phyloP scores from a whole-genome alignment of 2,329 filamentous ascomycete genomes.

The Chaetothyriales sp. region DNA sequence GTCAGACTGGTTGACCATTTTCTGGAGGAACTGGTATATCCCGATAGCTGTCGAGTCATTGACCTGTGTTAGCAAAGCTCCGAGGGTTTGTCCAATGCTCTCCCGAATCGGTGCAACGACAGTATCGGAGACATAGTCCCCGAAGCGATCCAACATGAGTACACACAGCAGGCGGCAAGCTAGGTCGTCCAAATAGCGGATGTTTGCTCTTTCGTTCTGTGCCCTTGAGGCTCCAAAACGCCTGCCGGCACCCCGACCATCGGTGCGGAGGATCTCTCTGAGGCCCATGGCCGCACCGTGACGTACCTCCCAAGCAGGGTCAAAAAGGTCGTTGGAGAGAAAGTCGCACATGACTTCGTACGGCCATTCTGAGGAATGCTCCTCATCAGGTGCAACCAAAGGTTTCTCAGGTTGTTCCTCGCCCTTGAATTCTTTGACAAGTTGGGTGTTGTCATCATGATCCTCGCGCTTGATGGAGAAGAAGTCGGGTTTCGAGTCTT shows the following conservation, averaged over 20 bases:
- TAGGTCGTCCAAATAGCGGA: conserved; percentile 80
- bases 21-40: conserved; percentile 70
- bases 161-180: conserved; percentile 91
- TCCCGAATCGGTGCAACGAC: conserved; percentile 93
- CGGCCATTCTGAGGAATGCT: conserved; percentile 77
- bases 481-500: conserved; percentile 58
- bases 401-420: conserved; percentile 67
- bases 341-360: conserved; percentile 90
- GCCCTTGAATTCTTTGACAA: conserved; percentile 93
- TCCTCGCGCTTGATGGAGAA: conserved; percentile 73
- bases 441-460: conserved; percentile 75
- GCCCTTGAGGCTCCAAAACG: conserved; percentile 50
- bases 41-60: conserved; percentile 63
- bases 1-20: conserved; percentile 83
- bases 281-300: conserved; percentile 94
- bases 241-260: conserved; percentile 76
- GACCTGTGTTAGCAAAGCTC: conserved; percentile 73
- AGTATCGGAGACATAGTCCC: conserved; percentile 93
- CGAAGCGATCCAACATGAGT: conserved; percentile 93
- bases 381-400: conserved; percentile 62
- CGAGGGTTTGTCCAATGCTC: conserved; percentile 84
- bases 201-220: conserved; percentile 68
- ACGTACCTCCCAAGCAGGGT: conserved; percentile 83
- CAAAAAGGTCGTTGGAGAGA: conserved; percentile 83
- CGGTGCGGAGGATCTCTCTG: conserved; percentile 79